Evolutionary conservation across 2,329 filamentous ascomycete species (phyloP), one percentile per base, ranked within the genome.

Genomic region (Claviceps sp.): DNA sequence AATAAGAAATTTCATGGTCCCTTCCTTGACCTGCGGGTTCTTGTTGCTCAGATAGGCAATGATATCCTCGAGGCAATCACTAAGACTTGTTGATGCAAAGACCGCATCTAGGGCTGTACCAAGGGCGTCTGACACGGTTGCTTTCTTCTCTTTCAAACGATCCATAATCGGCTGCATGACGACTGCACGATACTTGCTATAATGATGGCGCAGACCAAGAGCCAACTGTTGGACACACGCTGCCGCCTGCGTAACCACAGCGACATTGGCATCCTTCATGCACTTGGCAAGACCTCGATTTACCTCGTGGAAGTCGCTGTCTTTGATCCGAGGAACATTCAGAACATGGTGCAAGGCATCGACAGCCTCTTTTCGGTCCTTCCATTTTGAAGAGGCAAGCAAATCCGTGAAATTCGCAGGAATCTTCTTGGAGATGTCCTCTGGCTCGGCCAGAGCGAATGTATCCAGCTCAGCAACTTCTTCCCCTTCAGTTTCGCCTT

Each of bases 191-290:
- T 98, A 88, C 68, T 86, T 95, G 50, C 72, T 75, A 64, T 95
- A 98, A 24, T 76, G 71, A 60, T 79, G 83, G 45, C 88, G 83
- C 55, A 98, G 66, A 48, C 93, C 93, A 61, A 88, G 93, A 46
- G 90, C 91, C 26, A 98, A 72, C 30, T 86, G 78, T 62, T 97
- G 90, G 37, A 96, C 85, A 67, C 91, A 95, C 61, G 94, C 90
- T 2, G 91, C 93, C 5, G 94, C 91, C 57, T 93, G 84, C 1
- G 86, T 93, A 20, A 96, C 93, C 48, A 97, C 93, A 5, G 88
- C 85, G 59, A 98, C 85, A 63, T 98, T 98, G 60, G 94, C 93
- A 60, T 98, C 94, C 68, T 98, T 98, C 93, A 98, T 98, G 60
- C 82, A 88, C 69, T 97, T 98, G 45, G 93, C 91, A 51, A 97